Conservation (phyloP, 2,329 filamentous ascomycete genomes). For the Fusarium chlamydosporum region DNA sequence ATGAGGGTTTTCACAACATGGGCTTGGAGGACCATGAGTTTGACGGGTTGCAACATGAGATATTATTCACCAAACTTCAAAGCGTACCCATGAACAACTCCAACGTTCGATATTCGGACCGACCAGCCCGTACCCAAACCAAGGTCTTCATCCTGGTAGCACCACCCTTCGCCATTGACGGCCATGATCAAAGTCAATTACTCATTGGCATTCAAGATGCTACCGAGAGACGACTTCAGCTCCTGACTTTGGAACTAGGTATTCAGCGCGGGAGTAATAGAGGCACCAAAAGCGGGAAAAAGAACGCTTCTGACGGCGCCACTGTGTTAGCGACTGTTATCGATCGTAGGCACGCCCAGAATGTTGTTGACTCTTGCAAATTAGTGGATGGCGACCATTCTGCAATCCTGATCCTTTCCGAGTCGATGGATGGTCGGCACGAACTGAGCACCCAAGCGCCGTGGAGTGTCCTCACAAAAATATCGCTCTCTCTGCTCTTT, state of each 20-base stretch:
- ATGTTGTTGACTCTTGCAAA: conserved; percentile 80
- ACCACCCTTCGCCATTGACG: conserved; percentile 68
- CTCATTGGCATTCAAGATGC: conserved; percentile 79
- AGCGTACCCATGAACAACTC: conserved; percentile 73
- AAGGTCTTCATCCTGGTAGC: conserved; percentile 78
- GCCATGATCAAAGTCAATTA: conserved; percentile 67
- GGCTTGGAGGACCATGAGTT: conserved; percentile 79
- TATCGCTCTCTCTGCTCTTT: conserved; percentile 73
- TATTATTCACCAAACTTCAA: conserved; percentile 79
- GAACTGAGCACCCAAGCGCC: conserved; percentile 81
- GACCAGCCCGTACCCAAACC: conserved; percentile 67
- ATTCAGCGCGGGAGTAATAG: conserved; percentile 55
- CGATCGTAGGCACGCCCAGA: conserved; percentile 71
- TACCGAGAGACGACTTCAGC: conserved; percentile 75
- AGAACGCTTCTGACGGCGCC: conserved; percentile 39
- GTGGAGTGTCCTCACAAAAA: conserved; percentile 78
- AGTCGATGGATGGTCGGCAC: conserved; percentile 72
- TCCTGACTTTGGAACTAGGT: conserved; percentile 74
- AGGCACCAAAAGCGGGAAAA: conserved; percentile 40
- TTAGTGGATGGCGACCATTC: conserved; percentile 76
- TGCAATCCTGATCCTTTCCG: conserved; percentile 78
- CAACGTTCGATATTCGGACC: conserved; percentile 71
- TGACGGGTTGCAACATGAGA: conserved; percentile 78
- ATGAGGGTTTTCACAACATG: conserved; percentile 80
- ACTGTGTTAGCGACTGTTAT: conserved; percentile 56